phyloP scores from a whole-genome alignment of 2,329 filamentous ascomycete species.

The Botryosphaeria agaves region DNA sequence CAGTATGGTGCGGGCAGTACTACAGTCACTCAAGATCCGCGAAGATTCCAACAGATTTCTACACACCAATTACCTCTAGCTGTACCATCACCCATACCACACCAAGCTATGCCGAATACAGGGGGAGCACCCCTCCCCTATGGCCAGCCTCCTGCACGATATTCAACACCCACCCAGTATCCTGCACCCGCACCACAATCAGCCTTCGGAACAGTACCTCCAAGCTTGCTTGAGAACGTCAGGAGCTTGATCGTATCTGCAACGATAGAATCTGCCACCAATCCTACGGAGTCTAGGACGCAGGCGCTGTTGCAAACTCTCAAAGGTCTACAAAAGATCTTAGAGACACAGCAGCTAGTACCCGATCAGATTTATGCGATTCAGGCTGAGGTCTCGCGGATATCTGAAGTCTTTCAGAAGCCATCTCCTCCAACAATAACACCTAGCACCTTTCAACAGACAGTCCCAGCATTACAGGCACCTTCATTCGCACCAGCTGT shows the following conservation, averaged over 20 bases:
- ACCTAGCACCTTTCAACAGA: conserved; percentile 15
- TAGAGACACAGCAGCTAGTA: conserved; percentile 62
- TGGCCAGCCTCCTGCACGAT: neutral
- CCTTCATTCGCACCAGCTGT: conserved; percentile 8
- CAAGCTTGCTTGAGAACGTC: conserved; percentile 51
- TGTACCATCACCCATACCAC: too few relatives aligned
- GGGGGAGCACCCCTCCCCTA: neutral
- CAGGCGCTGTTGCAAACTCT: conserved; percentile 71
- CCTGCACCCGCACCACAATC: conserved; percentile 5
- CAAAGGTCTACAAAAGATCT: conserved; percentile 64
- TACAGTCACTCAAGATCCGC: too few relatives aligned
- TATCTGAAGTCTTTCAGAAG: conserved; percentile 45
- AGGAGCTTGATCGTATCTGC: conserved; percentile 57
- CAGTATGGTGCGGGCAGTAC: too few relatives aligned
- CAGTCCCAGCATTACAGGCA: conserved; percentile 9
- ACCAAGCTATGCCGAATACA: too few relatives aligned
- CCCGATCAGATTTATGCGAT: conserved; percentile 71
- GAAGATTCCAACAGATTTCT: too few relatives aligned
- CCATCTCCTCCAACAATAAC: too few relatives aligned
- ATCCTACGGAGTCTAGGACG: conserved; percentile 57
- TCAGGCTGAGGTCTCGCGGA: conserved; percentile 66
- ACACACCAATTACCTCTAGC: too few relatives aligned
- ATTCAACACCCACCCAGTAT: conserved; percentile 5
- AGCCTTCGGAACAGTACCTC: conserved; percentile 1
- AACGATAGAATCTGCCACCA: conserved; percentile 56